Base-by-base conservation (phyloP, 805 yeast genomes). In the Cyberlindnera euphorbiae region DNA sequence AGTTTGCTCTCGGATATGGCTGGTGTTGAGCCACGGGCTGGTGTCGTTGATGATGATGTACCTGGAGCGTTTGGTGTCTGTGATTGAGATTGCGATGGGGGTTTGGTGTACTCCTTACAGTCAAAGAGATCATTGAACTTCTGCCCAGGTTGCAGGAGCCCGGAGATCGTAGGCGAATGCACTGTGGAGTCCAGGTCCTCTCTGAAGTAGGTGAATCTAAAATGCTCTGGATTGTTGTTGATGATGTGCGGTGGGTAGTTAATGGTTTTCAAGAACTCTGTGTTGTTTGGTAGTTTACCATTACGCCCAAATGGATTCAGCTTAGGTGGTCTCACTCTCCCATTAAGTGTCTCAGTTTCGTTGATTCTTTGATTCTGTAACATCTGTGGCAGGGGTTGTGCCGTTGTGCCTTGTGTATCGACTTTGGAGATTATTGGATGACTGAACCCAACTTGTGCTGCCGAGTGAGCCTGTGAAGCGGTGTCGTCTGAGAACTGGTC, bases 181-280 rank as follows among this genome's bases (percentile, higher is more conserved):
- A 89, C 76, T 0, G 97, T 89, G n/a, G 87, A 77, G 12, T 81
- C 83, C 46, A 90, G 60, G 52, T 87, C 94, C 45, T 88, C 96
- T 46, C 97, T 71, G 60, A 93, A 90, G 55, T 90, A 90, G 0
- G 97, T 87, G 64, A 85, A 90, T 45, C 97, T 67, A 56, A 77
- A 79, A 42, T 75, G 76, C 39, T 73, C 77, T 12, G 69, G 70
- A 31, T 68, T 65, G 42, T 66, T 67, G 23, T 65, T 60, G 17
- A 66, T 56, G 30, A 67, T 66, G 35, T 66, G 71, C 4, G 69
- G 70, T 12, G 72, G 72, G 35, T 66, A 66, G 38, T 64, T 51
- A 15, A 49, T 56, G 1, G 52, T 54, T 18, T 42, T 45, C 8
- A 52, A 30, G 40, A 47, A 47, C 4, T 47, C 53, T 7, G 47